Conservation (phyloP, 257 asterid genomes). For the Ilex asprella region DNA sequence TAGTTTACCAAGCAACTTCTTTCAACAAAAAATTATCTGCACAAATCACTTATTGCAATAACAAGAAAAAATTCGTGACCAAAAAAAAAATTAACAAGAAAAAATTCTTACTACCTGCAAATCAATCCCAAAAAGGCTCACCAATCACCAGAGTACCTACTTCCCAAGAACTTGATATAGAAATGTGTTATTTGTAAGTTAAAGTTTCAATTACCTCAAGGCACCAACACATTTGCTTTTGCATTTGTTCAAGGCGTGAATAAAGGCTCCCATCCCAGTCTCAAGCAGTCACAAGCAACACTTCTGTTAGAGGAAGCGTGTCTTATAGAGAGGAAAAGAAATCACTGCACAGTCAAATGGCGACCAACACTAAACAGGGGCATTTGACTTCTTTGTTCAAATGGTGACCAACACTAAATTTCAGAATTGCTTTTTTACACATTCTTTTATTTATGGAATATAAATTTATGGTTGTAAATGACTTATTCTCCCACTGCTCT, state of each 20-base stretch:
- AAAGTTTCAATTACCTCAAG: neutral
- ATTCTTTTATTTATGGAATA: too few species aligned
- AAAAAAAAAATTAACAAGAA: too few species aligned
- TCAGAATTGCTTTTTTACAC: too few species aligned
- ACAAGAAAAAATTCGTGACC: too few species aligned
- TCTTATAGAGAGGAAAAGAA: too few species aligned
- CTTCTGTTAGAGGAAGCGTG: too few species aligned
- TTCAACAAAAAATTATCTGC: too few species aligned
- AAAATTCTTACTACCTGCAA: neutral
- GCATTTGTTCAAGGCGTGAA: neutral
- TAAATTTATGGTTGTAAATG: too few species aligned
- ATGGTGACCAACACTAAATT: too few species aligned
- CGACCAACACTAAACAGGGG: neutral
- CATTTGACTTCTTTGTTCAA: neutral
- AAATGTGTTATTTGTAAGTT: neutral
- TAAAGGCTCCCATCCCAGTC: neutral
- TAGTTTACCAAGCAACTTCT: too few species aligned
- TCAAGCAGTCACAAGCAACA: neutral
- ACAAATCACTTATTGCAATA: too few species aligned
- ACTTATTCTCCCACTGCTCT: too few species aligned
- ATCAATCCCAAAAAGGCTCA: neutral
- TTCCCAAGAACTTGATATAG: neutral
- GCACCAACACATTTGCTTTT: neutral
- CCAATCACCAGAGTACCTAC: neutral
- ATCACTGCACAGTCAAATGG: neutral